Evolutionary conservation across 139 green algal species (phyloP).

Genomic region (Coelastrella sp.): DNA sequence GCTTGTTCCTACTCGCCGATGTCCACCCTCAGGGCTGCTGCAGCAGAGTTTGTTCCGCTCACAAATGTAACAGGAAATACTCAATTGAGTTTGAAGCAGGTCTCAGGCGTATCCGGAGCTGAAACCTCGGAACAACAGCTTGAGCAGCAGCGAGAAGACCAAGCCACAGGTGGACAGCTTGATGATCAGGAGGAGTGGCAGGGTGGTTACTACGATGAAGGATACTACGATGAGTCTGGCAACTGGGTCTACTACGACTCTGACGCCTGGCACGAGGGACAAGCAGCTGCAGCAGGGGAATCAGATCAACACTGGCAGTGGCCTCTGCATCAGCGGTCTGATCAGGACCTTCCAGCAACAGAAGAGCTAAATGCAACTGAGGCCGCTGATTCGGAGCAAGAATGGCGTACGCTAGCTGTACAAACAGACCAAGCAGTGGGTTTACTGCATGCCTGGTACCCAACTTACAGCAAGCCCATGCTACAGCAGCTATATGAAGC

Average conservation of each 20-base stretch:
- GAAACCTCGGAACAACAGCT: background rate
- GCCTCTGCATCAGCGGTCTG: background rate
- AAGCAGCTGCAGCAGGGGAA: background rate
- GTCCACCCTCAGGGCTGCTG: background rate
- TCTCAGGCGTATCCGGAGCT: too few relatives aligned
- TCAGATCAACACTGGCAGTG: background rate
- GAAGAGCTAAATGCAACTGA: background rate
- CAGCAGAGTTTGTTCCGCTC: conserved; percentile 17
- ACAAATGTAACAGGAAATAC: too few relatives aligned
- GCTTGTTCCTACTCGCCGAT: background rate
- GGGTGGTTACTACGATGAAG: background rate
- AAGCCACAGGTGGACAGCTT: too few relatives aligned
- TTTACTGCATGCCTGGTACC: conserved; percentile 12
- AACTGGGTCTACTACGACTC: conserved; percentile 15
- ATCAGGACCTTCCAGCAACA: background rate
- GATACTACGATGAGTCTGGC: conserved; percentile 9
- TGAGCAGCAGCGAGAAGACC: background rate
- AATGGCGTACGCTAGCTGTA: background rate
- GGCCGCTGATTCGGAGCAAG: background rate
- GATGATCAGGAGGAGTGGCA: background rate
- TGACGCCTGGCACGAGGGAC: too few relatives aligned
- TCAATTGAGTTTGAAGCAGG: too few relatives aligned
- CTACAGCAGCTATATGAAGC: conserved; percentile 19
- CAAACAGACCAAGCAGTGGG: background rate
- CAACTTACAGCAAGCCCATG: background rate